These are phyloP conservation scores for Arxiozyma telluris DNA, from an alignment of 1,139 yeast species.

Conservation along the genomic window DNA sequence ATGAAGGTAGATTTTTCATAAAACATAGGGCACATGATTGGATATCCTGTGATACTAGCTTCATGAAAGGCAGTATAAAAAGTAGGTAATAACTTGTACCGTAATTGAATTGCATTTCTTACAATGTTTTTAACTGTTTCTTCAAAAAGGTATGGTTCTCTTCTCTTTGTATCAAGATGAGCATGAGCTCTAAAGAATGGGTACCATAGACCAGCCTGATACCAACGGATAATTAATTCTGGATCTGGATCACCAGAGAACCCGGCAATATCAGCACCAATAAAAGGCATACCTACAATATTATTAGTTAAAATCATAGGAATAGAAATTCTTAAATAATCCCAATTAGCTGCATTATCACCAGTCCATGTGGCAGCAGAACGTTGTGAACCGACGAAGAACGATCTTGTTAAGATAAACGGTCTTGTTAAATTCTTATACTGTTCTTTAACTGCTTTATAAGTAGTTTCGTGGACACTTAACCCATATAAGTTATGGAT, in stretches of 20 bases:
- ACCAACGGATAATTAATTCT: slow-evolving; percentile 85
- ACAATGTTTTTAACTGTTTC: slow-evolving; percentile 64
- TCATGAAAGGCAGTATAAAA: slow-evolving; percentile 75
- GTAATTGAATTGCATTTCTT: slow-evolving; percentile 57
- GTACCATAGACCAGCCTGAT: slow-evolving; percentile 90
- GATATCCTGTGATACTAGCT: slow-evolving; percentile 52
- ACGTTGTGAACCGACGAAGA: slow-evolving; percentile 84
- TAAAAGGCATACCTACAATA: slow-evolving; percentile 80
- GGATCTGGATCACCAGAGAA: slow-evolving; percentile 82
- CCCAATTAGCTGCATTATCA: slow-evolving; percentile 92
- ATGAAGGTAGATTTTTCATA: slow-evolving; percentile 51
- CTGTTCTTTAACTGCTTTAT: slow-evolving; percentile 50
- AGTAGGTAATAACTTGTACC: slow-evolving; percentile 71
- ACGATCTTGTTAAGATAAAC: slow-evolving; percentile 80
- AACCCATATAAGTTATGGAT: slow-evolving; percentile 80
- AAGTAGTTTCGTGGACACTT: slow-evolving; percentile 73
- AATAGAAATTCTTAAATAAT: slow-evolving; percentile 63
- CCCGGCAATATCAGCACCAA: slow-evolving; percentile 97
- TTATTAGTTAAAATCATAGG: slow-evolving; percentile 85
- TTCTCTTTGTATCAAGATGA: slow-evolving; percentile 81
- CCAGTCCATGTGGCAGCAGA: slow-evolving; percentile 97
- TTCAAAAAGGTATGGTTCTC: slow-evolving; percentile 86
- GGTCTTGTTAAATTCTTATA: slow-evolving; percentile 55
- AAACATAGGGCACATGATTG: slow-evolving; percentile 69
- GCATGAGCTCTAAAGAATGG: slow-evolving; percentile 97